phyloP scores from a whole-genome alignment of 1,284 basidiomycete genomes.

The Cutaneotrichosporon sp. region DNA sequence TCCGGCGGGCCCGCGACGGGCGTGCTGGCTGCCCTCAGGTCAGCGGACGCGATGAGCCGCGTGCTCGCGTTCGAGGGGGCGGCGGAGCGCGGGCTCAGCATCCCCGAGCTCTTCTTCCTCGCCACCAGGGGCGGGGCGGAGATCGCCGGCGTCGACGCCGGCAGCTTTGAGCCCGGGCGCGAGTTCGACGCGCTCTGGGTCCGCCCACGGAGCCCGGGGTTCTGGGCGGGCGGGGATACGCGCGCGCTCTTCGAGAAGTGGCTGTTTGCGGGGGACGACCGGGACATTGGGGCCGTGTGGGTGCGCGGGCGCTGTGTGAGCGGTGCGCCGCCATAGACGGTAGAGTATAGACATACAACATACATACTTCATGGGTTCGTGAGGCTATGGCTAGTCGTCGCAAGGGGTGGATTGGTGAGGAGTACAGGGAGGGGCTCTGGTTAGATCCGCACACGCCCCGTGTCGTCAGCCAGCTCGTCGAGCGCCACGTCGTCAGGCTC shows the following conservation, averaged over 20 bases:
- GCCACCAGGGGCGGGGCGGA: slow-evolving; percentile 90
- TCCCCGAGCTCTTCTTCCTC: slow-evolving; percentile 80
- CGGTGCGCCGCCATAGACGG: background rate
- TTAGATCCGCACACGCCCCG: background rate
- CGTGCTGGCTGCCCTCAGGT: slow-evolving; percentile 77
- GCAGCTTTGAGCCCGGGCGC: slow-evolving; percentile 77
- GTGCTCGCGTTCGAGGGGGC: slow-evolving; percentile 57
- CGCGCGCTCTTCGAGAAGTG: slow-evolving; percentile 39
- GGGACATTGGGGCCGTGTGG: slow-evolving; percentile 82
- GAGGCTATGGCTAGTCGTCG: too few species aligned
- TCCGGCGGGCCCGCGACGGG: slow-evolving; percentile 86
- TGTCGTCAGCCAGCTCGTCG: slow-evolving; percentile 14
- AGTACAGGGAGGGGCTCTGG: too few species aligned
- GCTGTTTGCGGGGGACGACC: slow-evolving; percentile 74
- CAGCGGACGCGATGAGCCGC: slow-evolving; percentile 82
- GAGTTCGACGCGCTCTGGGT: slow-evolving; percentile 86
- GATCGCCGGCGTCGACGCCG: slow-evolving; percentile 73
- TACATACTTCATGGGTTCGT: too few species aligned
- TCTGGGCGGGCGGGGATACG: slow-evolving; percentile 47
- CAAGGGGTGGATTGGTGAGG: too few species aligned
- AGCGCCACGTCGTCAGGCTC: slow-evolving; percentile 13
- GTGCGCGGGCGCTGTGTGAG: slow-evolving; percentile 55
- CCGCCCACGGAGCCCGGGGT: slow-evolving; percentile 63
- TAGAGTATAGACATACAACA: slow-evolving; percentile 11
- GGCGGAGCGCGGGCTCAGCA: slow-evolving; percentile 56